phyloP scores from a whole-genome alignment of 176 grass and related monocot species.

The Hyparrhenia diplandra region DNA sequence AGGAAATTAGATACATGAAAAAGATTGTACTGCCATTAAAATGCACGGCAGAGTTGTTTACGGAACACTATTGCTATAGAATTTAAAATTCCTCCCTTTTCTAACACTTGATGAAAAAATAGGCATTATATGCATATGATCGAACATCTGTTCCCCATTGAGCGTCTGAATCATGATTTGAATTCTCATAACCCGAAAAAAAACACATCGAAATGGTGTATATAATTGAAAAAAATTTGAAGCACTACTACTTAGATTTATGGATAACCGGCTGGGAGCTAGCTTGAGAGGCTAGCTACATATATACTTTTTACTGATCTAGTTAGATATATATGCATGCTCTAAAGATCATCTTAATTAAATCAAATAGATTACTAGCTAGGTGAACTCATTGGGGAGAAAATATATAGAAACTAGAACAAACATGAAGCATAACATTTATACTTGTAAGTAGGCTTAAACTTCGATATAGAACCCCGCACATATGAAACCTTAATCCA shows the following conservation, averaged over 20 bases:
- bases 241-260: too few species aligned
- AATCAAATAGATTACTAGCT: background rate
- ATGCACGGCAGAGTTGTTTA: background rate
- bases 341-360: too few species aligned
- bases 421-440: background rate
- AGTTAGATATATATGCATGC: too few species aligned
- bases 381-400: background rate
- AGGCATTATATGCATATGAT: background rate
- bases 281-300: too few species aligned
- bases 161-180: background rate
- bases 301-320: too few species aligned
- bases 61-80: background rate
- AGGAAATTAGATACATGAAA: background rate
- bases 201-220: background rate
- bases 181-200: background rate
- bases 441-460: background rate
- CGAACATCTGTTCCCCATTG: background rate
- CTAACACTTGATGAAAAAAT: background rate
- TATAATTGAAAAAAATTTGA: background rate
- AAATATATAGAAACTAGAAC: background rate
- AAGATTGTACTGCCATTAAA: too few species aligned
- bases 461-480: background rate
- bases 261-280: too few species aligned
- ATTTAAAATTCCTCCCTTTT: background rate
- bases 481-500: background rate